Evolutionary conservation across 169 alveolate genomes (phyloP).

Genomic region (Eimeria falciformis): DNA sequence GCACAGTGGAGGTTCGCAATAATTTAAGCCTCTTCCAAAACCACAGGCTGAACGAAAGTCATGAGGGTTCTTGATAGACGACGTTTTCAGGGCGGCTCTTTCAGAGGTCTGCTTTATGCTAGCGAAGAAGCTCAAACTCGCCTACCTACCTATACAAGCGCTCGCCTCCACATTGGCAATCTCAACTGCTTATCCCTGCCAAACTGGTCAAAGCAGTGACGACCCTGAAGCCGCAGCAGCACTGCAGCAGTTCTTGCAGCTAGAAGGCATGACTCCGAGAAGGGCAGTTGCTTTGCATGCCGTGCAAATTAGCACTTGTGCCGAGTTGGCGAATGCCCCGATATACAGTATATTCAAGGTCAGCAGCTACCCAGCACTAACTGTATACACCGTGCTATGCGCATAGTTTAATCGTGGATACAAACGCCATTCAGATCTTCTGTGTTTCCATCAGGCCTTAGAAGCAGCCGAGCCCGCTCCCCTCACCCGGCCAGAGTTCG

Average conservation of each 20-base stretch:
- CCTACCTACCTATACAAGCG: slow-evolving; percentile 34
- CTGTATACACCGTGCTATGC: background rate
- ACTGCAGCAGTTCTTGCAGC: slow-evolving; percentile 45
- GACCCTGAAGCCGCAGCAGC: slow-evolving; percentile 25
- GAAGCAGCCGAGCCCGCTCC: slow-evolving; percentile 67
- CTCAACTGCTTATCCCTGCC: background rate
- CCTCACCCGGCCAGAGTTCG: slow-evolving; percentile 13
- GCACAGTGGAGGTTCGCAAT: too few species aligned
- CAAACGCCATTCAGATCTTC: background rate
- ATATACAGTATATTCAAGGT: slow-evolving; percentile 50
- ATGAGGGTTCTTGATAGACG: background rate
- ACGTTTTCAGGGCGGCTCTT: slow-evolving; percentile 46
- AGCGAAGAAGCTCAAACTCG: slow-evolving; percentile 62
- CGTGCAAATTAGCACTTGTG: slow-evolving; percentile 39
- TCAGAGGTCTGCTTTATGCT: slow-evolving; percentile 49
- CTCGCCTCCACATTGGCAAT: slow-evolving; percentile 26
- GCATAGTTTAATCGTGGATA: background rate
- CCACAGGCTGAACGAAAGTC: background rate
- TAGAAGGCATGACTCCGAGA: slow-evolving; percentile 64
- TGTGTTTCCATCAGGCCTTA: slow-evolving; percentile 20
- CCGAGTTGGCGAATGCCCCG: slow-evolving; percentile 20
- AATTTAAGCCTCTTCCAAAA: too few species aligned
- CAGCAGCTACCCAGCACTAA: background rate
- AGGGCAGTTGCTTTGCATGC: slow-evolving; percentile 58
- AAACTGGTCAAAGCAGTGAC: background rate